Base-by-base conservation (phyloP, 495 filamentous ascomycete genomes). In the Aspergillus sparsus region DNA sequence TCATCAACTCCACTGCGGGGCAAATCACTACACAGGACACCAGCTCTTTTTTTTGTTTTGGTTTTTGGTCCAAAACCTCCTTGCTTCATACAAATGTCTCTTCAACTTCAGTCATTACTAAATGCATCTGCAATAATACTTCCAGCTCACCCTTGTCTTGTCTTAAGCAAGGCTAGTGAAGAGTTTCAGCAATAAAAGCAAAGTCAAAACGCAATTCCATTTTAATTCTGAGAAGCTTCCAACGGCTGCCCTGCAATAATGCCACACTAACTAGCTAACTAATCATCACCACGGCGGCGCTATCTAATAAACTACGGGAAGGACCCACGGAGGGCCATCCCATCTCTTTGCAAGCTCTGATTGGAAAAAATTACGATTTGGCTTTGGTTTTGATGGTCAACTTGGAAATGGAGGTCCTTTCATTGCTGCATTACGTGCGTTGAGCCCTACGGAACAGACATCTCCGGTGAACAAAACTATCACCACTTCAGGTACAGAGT, bases 371-470 rank as follows among this genome's bases (percentile, higher is more conserved):
- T 34, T 39, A 16, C 36, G 32, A 27, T 57, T 41, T 57, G 57
- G 37, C 53, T 56, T 41, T 49, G 46, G 33, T n/a, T 56, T 60
- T 46, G 52, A 60, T 47, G 39, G 42, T 37, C 13, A 64, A 41
- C 18, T 11, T 46, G 55, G 50, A 51, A 42, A 53, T 58, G 49
- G 36, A 35, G 12, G 52, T 55, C 53, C 47, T 57, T 6, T 18
- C 35, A 50, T 32, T 34, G 18, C 61, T 42, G 53, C 32, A 42
- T 53, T 52, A 49, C 49, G 49, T 53, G 47, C 58, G 49, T 54
- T 55, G 58, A 61, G 21, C 51, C 49, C 42, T 60, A 55, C 63
- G 63, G 63, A 66, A 41, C 52, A 66, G 47, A 57, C 55, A 59
- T 66, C 60, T 66, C 63, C 63, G 63, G 44, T 60, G 51, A 55